Conservation (phyloP, 2,329 filamentous ascomycete genomes). For the Epichloe hybrida region DNA sequence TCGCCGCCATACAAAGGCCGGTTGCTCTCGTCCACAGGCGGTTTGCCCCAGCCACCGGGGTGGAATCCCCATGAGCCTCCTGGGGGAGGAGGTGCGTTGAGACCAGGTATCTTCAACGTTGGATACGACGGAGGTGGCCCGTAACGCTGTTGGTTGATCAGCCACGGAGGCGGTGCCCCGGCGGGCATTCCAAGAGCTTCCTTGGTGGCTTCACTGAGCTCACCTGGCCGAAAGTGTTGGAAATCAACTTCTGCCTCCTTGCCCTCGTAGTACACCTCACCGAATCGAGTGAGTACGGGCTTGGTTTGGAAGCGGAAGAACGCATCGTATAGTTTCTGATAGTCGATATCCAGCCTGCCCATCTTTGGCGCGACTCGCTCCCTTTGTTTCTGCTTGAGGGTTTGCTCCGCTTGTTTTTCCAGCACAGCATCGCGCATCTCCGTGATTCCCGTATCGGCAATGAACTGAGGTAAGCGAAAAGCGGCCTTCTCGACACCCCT, state of each 20-base stretch:
- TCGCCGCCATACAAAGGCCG: constrained; percentile 86
- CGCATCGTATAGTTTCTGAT: constrained; percentile 94
- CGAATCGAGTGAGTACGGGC: constrained; percentile 82
- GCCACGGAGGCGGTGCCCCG: constrained; percentile 87
- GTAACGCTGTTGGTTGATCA: constrained; percentile 91
- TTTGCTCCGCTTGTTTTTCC: constrained; percentile 88
- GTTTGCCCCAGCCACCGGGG: constrained; percentile 90
- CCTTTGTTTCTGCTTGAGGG: constrained; percentile 86
- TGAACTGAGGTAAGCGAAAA: constrained; percentile 89
- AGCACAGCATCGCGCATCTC: constrained; percentile 96
- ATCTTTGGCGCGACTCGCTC: constrained; percentile 92
- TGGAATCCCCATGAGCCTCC: constrained; percentile 92
- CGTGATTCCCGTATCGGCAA: constrained; percentile 90
- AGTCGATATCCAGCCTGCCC: constrained; percentile 95
- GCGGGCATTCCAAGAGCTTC: constrained; percentile 90
- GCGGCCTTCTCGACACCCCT: constrained; percentile 91
- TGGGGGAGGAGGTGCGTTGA: constrained; percentile 89
- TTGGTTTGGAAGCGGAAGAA: constrained; percentile 98
- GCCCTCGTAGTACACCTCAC: constrained; percentile 98
- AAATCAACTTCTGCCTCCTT: constrained; percentile 97
- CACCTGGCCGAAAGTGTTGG: constrained; percentile 77
- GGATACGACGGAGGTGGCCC: constrained; percentile 92
- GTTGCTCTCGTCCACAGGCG: constrained; percentile 87
- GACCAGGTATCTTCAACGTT: constrained; percentile 82
- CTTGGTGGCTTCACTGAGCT: constrained; percentile 76